Percentiles rank a stretch among this genome's conserved stretches.
Conservation (phyloP, 2,329 filamentous ascomycete species). For the Xylaria sp. region DNA sequence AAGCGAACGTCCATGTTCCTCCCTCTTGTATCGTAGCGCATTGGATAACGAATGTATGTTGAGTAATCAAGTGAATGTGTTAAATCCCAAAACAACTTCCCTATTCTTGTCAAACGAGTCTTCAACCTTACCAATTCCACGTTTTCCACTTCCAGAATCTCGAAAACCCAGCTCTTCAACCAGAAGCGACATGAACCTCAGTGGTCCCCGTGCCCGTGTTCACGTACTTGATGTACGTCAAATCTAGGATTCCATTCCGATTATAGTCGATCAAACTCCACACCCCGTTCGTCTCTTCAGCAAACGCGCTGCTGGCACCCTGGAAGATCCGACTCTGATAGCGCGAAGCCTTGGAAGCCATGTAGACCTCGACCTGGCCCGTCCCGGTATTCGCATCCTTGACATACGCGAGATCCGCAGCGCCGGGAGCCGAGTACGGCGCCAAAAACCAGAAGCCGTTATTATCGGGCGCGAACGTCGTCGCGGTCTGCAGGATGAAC, state of each 20-base stretch:
- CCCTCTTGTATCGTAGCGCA: background rate
- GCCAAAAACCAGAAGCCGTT: constrained; percentile 27
- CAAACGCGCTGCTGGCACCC: constrained; percentile 17
- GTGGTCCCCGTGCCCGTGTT: constrained; percentile 15
- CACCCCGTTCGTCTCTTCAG: constrained; percentile 22
- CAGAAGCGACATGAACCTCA: constrained; percentile 32
- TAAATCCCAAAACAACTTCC: background rate
- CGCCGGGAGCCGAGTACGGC: constrained; percentile 14
- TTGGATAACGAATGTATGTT: background rate
- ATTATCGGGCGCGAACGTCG: constrained; percentile 20
- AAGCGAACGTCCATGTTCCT: background rate
- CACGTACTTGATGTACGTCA: constrained; percentile 28
- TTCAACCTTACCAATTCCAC: background rate
- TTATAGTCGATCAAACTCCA: constrained; percentile 25
- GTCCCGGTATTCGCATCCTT: constrained; percentile 8
- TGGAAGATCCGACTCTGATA: constrained; percentile 22
- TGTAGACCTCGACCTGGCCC: constrained; percentile 18
- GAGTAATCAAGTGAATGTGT: background rate
- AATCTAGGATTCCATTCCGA: constrained; percentile 11
- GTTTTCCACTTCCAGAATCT: background rate
- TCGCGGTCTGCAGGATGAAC: constrained; percentile 13
- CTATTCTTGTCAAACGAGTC: background rate
- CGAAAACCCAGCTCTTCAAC: constrained; percentile 3
- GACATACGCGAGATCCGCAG: constrained; percentile 29
- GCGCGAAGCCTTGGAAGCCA: constrained; percentile 17